These are phyloP conservation scores for Aspergillus hancockii DNA, from an alignment of 495 filamentous ascomycete species.

Conservation along the genomic window DNA sequence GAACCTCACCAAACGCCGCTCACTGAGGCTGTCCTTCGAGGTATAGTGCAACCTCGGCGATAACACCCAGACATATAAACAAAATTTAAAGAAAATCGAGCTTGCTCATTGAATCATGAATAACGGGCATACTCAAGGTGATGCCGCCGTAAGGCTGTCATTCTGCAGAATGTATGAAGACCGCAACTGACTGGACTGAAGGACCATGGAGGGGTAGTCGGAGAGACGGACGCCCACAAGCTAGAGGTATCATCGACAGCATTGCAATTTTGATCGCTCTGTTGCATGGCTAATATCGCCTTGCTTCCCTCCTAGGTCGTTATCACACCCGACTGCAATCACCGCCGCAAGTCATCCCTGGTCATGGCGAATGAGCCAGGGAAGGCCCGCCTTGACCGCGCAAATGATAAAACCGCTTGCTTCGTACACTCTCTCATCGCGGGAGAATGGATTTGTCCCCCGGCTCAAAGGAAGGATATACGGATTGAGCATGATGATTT, in stretches of 20 bases:
- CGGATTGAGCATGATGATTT: constrained; percentile 27
- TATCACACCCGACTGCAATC: constrained; percentile 68
- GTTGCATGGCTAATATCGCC: not conserved
- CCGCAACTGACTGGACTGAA: constrained; percentile 15
- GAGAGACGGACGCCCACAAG: constrained; percentile 46
- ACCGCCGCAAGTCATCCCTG: constrained; percentile 84
- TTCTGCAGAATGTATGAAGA: not conserved
- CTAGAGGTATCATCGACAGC: constrained; percentile 41
- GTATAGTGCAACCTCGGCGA: not conserved
- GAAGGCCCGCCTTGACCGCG: constrained; percentile 36
- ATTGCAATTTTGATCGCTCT: not conserved
- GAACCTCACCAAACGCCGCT: not conserved
- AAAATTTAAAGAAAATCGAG: not conserved
- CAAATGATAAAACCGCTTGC: constrained; percentile 65
- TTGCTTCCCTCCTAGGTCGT: constrained; percentile 57
- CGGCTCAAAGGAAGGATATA: constrained; percentile 25
- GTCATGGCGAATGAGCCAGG: constrained; percentile 56
- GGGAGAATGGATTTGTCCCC: constrained; percentile 39
- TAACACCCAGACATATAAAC: not conserved
- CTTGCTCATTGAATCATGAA: constrained; percentile 15
- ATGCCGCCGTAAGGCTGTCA: constrained; percentile 10
- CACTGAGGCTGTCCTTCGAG: not conserved
- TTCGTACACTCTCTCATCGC: constrained; percentile 83
- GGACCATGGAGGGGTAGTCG: constrained; percentile 37
- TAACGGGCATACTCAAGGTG: not conserved